These are phyloP conservation scores for Macrocybe sp. DNA, from an alignment of 1,284 basidiomycete species.

Conservation along the genomic window DNA sequence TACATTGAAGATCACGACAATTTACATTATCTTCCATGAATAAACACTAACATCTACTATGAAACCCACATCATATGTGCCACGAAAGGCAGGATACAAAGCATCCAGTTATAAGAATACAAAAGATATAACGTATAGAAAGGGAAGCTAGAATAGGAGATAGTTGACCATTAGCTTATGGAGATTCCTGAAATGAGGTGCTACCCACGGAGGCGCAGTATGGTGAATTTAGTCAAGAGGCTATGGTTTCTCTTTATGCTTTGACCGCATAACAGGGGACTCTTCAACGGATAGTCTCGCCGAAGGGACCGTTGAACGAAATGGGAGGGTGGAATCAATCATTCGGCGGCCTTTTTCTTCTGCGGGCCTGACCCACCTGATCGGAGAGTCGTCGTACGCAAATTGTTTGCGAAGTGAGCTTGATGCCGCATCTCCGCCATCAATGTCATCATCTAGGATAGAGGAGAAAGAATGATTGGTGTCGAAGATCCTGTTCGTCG, in stretches of 20 bases:
- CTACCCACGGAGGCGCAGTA: too few relatives aligned
- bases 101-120: too few relatives aligned
- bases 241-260: conserved; percentile 11
- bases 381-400: conserved; percentile 31
- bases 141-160: too few relatives aligned
- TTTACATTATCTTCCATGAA: too few relatives aligned
- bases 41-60: too few relatives aligned
- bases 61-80: too few relatives aligned
- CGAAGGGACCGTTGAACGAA: conserved; percentile 15
- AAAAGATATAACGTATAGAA: too few relatives aligned
- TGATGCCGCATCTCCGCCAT: conserved; percentile 14
- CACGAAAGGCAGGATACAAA: too few relatives aligned
- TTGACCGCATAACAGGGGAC: conserved; percentile 29
- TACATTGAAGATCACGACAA: too few relatives aligned
- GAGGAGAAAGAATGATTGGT: conserved; percentile 23
- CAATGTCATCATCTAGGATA: conserved; percentile 25
- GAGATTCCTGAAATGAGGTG: too few relatives aligned
- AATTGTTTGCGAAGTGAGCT: conserved; percentile 18
- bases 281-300: conserved; percentile 25
- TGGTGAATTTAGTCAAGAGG: not conserved
- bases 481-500: conserved; percentile 21
- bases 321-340: conserved; percentile 23
- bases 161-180: too few relatives aligned
- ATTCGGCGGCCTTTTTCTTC: conserved; percentile 16
- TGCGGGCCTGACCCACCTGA: conserved; percentile 21